phyloP scores from a whole-genome alignment of 2,329 filamentous ascomycete genomes.

The Fusarium sp. region DNA sequence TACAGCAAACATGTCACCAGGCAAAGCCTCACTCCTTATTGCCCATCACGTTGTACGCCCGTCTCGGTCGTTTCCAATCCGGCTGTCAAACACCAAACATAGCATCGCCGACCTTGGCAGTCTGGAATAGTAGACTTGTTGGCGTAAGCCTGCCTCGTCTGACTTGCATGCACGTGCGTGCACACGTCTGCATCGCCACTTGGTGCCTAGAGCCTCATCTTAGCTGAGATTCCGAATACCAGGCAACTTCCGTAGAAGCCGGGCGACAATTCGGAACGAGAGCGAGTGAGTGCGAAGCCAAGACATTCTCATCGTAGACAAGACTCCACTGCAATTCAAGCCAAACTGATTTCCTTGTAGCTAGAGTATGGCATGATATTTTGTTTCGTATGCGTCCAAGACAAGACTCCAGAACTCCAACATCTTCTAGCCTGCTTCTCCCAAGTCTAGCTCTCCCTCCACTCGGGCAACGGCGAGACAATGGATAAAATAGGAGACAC shows the following conservation, averaged over 20 bases:
- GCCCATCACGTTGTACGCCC: constrained; percentile 7
- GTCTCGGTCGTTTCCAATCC: background rate
- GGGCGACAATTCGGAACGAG: constrained; percentile 19
- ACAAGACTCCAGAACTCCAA: constrained; percentile 19
- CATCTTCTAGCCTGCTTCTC: constrained; percentile 22
- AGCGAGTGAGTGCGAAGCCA: constrained; percentile 8
- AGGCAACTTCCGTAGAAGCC: constrained; percentile 26
- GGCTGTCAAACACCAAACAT: constrained; percentile 7
- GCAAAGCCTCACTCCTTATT: constrained; percentile 10
- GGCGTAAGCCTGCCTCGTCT: constrained; percentile 22
- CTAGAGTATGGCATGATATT: constrained; percentile 18
- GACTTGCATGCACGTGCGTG: background rate
- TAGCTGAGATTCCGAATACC: background rate
- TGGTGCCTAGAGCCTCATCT: constrained; percentile 17
- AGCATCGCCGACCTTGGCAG: background rate
- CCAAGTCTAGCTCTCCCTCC: constrained; percentile 10
- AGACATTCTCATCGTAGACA: constrained; percentile 3
- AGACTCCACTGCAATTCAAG: constrained; percentile 2
- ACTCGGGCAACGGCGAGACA: constrained; percentile 18
- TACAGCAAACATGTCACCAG: constrained; percentile 15
- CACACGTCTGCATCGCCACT: constrained; percentile 24
- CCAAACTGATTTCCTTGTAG: constrained; percentile 1
- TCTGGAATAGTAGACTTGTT: constrained; percentile 8
- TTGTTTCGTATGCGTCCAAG: constrained; percentile 10
- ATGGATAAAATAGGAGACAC: constrained; percentile 27